Evolutionary conservation across 2,329 filamentous ascomycete species (phyloP), one percentile per base, ranked within the genome.

Genomic region (Allantophomopsis lycopodina): DNA sequence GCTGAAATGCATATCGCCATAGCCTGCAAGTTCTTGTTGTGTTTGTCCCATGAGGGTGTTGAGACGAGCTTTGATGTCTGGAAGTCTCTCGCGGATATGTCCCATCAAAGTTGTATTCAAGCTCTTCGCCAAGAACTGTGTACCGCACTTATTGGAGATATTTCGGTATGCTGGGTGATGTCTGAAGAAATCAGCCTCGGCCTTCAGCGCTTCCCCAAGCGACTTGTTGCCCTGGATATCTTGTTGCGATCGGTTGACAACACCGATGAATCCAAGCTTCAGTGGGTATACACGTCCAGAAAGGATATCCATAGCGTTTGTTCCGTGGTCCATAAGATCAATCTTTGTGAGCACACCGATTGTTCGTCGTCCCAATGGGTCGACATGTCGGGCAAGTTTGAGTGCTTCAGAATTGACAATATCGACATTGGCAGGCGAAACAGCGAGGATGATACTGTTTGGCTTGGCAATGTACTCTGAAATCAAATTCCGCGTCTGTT

Each of bases 41-140:
- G 91, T 96, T 62, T 98, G 91, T n/a, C 91, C 91, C 91, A 98
- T 98, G 38, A 98, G 67, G 1, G 91, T 98, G 61, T 98, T 98
- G 45, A 98, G 71, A 40, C 91, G 80, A 37, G 91, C 91, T 64
- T 98, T 98, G 67, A 98, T 98, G 59, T 98, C 91, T 21, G 91
- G 91, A 51, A 98, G 66, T 36, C 91, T 78, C 58, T 98, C 91
- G 44, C 91, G 83, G 55, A 98, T 98, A 56, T 98, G 91, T 16
- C 78, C 65, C 91, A 98, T 96, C 47, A 98, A 71, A 11, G 91
- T 98, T 34, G 81, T 81, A 61, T 96, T 98, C 45, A 98, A 71
- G 12, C 85, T 94, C 66, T 91, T 95, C 38, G 91, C 91, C 41
- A 98, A 66, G 55, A 83, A 96, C 42, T 93, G 86, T 2, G 91